A percentile compares a stretch with the other conserved stretches of the same genome.
phyloP scores from a whole-genome alignment of 2,329 filamentous ascomycete genomes.

The Scleromitrula shiraiana region DNA sequence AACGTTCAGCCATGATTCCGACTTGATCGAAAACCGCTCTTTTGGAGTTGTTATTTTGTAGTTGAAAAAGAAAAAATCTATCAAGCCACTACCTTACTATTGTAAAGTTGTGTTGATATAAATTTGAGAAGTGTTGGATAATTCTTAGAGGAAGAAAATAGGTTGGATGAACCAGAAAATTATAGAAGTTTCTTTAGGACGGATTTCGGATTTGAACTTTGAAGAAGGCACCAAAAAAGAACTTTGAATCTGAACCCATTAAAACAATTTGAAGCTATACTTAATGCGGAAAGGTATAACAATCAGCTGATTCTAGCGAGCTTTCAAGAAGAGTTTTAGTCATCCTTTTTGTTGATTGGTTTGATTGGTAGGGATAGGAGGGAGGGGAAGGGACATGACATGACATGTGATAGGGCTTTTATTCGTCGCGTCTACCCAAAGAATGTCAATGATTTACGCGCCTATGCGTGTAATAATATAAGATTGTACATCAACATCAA shows the following conservation, averaged over 20 bases:
- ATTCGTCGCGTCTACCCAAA: neutral
- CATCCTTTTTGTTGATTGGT: neutral
- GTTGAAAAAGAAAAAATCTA: neutral
- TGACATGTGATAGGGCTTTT: neutral
- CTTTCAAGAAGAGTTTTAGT: neutral
- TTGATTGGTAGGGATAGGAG: too few relatives aligned
- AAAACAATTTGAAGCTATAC: conserved; percentile 3
- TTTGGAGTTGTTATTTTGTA: conserved; percentile 8
- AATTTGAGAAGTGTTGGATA: conserved; percentile 1
- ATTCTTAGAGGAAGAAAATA: conserved; percentile 1
- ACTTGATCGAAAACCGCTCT: conserved; percentile 10
- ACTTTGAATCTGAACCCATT: too few relatives aligned
- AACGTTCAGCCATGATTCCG: conserved; percentile 81
- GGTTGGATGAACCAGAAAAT: too few relatives aligned
- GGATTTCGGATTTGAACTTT: conserved; percentile 6
- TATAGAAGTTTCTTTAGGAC: conserved; percentile 9
- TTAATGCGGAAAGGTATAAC: neutral
- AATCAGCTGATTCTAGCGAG: conserved; percentile 4
- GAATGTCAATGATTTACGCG: neutral
- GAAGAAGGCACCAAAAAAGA: conserved; percentile 6
- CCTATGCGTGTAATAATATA: too few relatives aligned
- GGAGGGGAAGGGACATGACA: too few relatives aligned
- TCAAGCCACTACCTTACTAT: conserved; percentile 2
- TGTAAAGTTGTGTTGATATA: conserved; percentile 14
- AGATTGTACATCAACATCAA: too few relatives aligned